A percentile compares a stretch with the other conserved stretches of the same genome.
These are phyloP conservation scores for Hyparrhenia diplandra DNA, from an alignment of 176 grass and related monocot genomes.

Conservation along the genomic window DNA sequence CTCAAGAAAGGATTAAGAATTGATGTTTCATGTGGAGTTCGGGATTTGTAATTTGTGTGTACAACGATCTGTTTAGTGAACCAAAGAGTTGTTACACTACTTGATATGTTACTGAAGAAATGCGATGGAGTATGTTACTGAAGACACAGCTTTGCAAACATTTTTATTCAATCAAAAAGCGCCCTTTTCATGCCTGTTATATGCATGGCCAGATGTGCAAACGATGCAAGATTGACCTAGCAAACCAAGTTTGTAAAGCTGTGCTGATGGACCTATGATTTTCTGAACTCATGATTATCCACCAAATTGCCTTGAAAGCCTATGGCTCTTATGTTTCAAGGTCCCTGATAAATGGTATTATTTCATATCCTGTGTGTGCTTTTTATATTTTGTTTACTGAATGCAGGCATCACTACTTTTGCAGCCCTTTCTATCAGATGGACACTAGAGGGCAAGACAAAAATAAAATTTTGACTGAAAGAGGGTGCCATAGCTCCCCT, in stretches of 20 bases:
- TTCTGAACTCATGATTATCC: background rate
- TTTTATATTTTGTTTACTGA: constrained; percentile 7
- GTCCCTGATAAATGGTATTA: background rate
- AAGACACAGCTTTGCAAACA: background rate
- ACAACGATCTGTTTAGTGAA: background rate
- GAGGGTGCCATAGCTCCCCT: constrained; percentile 19
- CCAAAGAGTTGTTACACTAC: background rate
- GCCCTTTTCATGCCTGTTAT: background rate
- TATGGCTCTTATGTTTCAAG: background rate
- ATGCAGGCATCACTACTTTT: background rate
- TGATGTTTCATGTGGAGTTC: constrained; percentile 1
- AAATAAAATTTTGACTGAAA: background rate
- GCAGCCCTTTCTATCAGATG: constrained; percentile 29
- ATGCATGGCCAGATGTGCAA: background rate
- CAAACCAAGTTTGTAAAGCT: background rate
- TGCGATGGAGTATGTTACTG: background rate
- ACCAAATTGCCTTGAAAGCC: background rate
- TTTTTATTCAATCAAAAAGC: background rate
- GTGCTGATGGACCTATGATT: background rate
- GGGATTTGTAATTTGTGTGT: background rate
- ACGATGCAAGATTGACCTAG: background rate
- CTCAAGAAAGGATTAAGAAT: background rate
- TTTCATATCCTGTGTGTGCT: background rate
- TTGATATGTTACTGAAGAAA: background rate
- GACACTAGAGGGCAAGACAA: background rate